Base-by-base conservation (phyloP, 352 stramenopile genomes). In the Globisporangium recalcitrans region DNA sequence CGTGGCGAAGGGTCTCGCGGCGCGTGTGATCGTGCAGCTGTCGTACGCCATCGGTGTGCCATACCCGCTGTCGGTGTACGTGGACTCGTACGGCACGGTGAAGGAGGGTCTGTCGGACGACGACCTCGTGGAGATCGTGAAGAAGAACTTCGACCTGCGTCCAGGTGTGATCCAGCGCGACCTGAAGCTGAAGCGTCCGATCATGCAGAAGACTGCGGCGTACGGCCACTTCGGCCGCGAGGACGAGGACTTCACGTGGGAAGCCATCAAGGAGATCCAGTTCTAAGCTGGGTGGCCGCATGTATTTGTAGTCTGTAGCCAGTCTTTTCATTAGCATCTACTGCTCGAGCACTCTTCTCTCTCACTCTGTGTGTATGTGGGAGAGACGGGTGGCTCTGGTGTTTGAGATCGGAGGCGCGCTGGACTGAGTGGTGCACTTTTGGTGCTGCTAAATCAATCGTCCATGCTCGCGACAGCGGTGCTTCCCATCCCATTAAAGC, bases 151-250 rank as follows among this genome's bases (percentile, higher is more conserved):
- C 72, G 97, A 99, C 81, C 77, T 99, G 57, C 88, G 93, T 64
- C 96, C 97, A 31, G 97, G 97, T 73, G 97, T 97, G 76, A 98
- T 99, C 75, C 95, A 99, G 71, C 97, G 96, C 64, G 96, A 99
- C 76, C 83, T 99, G 34, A 90, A 99, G 72, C 84, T 99, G 59
- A 98, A 97, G 72, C 88, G 93, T 48, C 96, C 97, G 52, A 83
- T 99, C 52, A 98, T 99, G 90, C 91, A 97, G 73, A 99, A 99
- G 85, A 99, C 97, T 38, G 95, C 97, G 44, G 95, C 97, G 3
- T 99, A 99, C 82, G 97, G 97, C 72, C 97, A 99, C 85, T 99
- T 99, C 73, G 97, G 97, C 66, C 97, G 97, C 60, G 86, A 98
- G 51, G 97, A 99, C 74, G 80, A 91, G 63, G 97, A 99, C 78